Evolutionary conservation across 129 eudicot species (phyloP), one percentile per base, ranked within the genome.

Genomic region (Deinandra increscens): DNA sequence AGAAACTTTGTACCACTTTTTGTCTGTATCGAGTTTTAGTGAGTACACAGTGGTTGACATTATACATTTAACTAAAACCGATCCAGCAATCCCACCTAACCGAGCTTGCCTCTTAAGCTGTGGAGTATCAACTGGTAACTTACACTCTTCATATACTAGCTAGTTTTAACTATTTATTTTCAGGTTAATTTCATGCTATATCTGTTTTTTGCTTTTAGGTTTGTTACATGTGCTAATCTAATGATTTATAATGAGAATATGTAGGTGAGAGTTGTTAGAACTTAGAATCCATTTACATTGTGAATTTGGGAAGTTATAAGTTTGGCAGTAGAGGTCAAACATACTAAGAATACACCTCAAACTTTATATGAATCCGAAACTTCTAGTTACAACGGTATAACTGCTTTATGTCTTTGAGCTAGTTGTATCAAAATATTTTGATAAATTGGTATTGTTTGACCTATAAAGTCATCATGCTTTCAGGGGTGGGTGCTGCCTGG

Each of bases 401-500:
- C 14, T 22, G 19, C 13, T 18, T 18, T 54, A 23, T 4, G 15
- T 54, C 9, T 51, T 22, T 54, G 3, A 54, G 61, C 36, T 37
- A 17, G 7, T 17, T 9, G 20, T 31, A 59, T 11, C 31, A 59
- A 41, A 19, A 0, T 14, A 18, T 17, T 18, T 11, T 62, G 51
- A 2, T 17, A 51, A 17, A 34, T 17, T 68, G 12, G 74, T 53
- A 12, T 20, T 19, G 19, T 20, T 38, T 55, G 69, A 59, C 42
- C 13, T 15, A 9, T 17, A 23, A 50, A 22, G 18, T 49, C 66
- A 34, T 54, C 9, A 38, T 37, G 34, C 60, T 53, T 84, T 78
- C 80, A 93, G 99, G 99, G 26, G 83, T 93, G 31, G 99, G 99
- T 75, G 95, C 99, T 66, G 97, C 99, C 2, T 85, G 85, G 85